phyloP scores from a whole-genome alignment of 140 eudicot genomes.

The Erigeron philadelphicus region DNA sequence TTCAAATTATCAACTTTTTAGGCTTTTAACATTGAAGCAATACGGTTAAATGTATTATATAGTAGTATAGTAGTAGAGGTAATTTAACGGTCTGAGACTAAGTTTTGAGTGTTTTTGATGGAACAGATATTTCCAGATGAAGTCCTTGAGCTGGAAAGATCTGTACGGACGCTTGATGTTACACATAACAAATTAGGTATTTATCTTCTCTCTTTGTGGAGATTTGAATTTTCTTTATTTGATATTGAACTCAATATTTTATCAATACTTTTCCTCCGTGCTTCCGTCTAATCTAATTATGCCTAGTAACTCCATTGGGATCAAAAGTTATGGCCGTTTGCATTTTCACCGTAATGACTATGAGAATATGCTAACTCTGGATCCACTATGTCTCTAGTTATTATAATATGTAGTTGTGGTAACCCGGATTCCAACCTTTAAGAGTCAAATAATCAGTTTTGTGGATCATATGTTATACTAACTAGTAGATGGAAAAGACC shows the following conservation, averaged over 20 bases:
- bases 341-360: no score
- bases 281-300: background rate
- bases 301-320: no score
- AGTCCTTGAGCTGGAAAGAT: slow-evolving; percentile 75
- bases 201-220: slow-evolving; percentile 12
- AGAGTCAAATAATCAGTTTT: background rate
- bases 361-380: no score
- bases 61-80: no score
- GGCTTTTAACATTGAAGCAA: background rate
- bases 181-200: slow-evolving; percentile 80
- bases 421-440: background rate
- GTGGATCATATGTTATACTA: background rate
- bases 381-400: no score
- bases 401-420: no score
- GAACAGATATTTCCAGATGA: slow-evolving; percentile 80
- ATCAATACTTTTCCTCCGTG: background rate
- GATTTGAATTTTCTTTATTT: background rate
- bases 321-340: no score
- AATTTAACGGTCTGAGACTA: slow-evolving; percentile 9
- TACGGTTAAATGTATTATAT: no score
- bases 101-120: slow-evolving; percentile 11
- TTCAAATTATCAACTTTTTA: background rate
- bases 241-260: background rate
- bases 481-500: background rate
- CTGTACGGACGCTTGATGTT: slow-evolving; percentile 81